Conservation (phyloP, 441 rosid species). For the Flueggea neowawraea region DNA sequence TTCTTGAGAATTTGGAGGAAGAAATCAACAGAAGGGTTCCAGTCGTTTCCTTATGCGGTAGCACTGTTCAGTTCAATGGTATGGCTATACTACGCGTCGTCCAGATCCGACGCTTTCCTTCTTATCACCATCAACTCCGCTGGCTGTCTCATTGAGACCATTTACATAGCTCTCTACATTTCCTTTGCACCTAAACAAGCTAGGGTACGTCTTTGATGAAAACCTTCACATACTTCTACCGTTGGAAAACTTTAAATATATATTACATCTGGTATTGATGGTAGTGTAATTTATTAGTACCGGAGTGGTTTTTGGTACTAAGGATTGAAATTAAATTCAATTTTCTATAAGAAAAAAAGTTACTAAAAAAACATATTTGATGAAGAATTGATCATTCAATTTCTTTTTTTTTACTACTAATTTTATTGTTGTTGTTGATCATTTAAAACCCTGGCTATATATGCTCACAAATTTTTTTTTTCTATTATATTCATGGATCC, state of each 20-base stretch:
- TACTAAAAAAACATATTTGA: too few relatives aligned
- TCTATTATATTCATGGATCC: background rate
- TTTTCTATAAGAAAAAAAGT: too few relatives aligned
- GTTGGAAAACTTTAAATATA: background rate
- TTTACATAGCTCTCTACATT: slow-evolving; percentile 58
- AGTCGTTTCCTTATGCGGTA: slow-evolving; percentile 72
- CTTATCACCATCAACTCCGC: slow-evolving; percentile 73
- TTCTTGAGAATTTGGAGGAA: slow-evolving; percentile 61
- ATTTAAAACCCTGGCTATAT: background rate
- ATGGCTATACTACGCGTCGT: slow-evolving; percentile 76
- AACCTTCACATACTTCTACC: background rate
- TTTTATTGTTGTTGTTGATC: background rate
- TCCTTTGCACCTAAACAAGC: slow-evolving; percentile 45
- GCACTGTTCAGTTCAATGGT: slow-evolving; percentile 79
- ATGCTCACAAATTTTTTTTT: too few relatives aligned
- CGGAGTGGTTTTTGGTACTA: too few relatives aligned
- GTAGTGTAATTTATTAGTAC: too few relatives aligned
- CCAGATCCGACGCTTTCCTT: slow-evolving; percentile 49
- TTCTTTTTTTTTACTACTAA: background rate
- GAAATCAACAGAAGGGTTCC: slow-evolving; percentile 76
- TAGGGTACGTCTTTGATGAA: slow-evolving; percentile 31
- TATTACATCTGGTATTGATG: too few relatives aligned
- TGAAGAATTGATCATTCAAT: background rate
- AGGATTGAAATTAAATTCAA: too few relatives aligned
- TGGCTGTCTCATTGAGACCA: slow-evolving; percentile 64